phyloP scores from a whole-genome alignment of 1,139 yeast species.

The Diutina siamensis region DNA sequence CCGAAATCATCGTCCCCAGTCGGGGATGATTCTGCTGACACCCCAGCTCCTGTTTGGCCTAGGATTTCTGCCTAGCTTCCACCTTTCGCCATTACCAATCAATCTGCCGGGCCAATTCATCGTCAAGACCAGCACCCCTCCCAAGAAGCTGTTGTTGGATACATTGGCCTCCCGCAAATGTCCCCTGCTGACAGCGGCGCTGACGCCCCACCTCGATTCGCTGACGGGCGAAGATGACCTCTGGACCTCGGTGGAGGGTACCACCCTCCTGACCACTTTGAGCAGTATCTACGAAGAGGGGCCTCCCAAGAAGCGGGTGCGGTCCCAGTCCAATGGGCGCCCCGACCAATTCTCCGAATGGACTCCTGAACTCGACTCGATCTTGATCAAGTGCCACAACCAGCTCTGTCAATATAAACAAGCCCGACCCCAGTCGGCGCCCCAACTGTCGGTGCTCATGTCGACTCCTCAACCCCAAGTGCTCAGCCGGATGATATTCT shows the following conservation, averaged over 20 bases:
- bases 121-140: neutral
- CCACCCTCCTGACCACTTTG: neutral
- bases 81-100: neutral
- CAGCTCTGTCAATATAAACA: neutral
- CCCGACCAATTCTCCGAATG: neutral
- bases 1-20: neutral
- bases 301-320: neutral
- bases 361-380: neutral
- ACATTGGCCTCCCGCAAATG: slow-evolving; percentile 2
- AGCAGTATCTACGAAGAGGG: slow-evolving; percentile 3
- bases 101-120: neutral
- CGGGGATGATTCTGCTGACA: slow-evolving; percentile 5
- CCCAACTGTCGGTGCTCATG: neutral
- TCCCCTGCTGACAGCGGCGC: neutral
- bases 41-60: slow-evolving; percentile 5
- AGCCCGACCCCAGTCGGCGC: too few relatives aligned
- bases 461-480: neutral
- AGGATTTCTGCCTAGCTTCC: slow-evolving; percentile 2
- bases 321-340: neutral
- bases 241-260: slow-evolving; percentile 1
- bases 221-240: slow-evolving; percentile 4
- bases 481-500: neutral
- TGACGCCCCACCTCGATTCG: slow-evolving; percentile 1
- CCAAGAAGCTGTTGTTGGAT: slow-evolving; percentile 2
- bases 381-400: neutral